Percentiles rank a stretch among this genome's conserved stretches.
Conservation (phyloP, 129 eudicot genomes). For the Centella asiatica region DNA sequence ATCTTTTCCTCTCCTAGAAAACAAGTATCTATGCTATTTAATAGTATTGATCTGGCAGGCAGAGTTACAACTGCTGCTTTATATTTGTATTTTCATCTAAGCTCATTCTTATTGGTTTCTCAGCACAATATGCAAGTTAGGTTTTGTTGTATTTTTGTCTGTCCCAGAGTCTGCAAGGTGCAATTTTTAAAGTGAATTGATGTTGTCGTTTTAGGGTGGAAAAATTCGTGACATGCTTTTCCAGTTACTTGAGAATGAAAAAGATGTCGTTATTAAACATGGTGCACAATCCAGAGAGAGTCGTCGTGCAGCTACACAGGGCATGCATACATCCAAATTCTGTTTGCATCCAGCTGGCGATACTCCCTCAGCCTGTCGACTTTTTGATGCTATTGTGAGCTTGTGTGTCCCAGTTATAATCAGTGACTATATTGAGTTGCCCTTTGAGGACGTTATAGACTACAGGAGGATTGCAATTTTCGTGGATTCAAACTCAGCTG, state of each 20-base stretch:
- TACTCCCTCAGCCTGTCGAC: slow-evolving; percentile 96
- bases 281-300: slow-evolving; percentile 96
- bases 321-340: slow-evolving; percentile 91
- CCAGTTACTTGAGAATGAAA: slow-evolving; percentile 78
- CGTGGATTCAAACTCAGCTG: slow-evolving; percentile 70
- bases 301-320: slow-evolving; percentile 85
- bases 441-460: slow-evolving; percentile 95
- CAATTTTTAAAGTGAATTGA: neutral
- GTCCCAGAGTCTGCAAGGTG: no score
- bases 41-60: no score
- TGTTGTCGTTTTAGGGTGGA: slow-evolving; percentile 58
- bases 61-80: no score
- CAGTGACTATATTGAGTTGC: slow-evolving; percentile 85
- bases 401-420: slow-evolving; percentile 90
- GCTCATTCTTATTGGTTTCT: no score
- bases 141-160: no score
- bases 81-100: no score
- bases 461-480: slow-evolving; percentile 82
- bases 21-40: no score
- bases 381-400: slow-evolving; percentile 98
- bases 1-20: no score
- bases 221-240: slow-evolving; percentile 84
- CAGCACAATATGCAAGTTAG: no score
- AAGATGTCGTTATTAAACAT: slow-evolving; percentile 70
- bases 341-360: slow-evolving; percentile 99